A percentile compares a stretch with the other conserved stretches of the same genome.
These are phyloP conservation scores for Talaromyces sp. DNA, from an alignment of 2,329 filamentous ascomycete genomes.

Conservation along the genomic window DNA sequence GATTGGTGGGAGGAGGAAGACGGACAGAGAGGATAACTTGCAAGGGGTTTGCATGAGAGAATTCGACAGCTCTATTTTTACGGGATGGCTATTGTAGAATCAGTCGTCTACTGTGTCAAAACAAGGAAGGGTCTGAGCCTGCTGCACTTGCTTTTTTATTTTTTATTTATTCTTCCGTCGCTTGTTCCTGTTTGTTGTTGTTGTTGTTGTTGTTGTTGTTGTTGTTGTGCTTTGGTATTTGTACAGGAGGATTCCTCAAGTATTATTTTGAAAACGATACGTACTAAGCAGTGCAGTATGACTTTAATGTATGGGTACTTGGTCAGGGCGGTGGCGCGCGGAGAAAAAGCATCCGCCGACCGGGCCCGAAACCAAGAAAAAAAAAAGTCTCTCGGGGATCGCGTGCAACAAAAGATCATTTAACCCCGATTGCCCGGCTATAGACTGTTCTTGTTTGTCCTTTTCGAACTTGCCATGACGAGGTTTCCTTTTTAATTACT, in stretches of 20 bases:
- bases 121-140: not conserved
- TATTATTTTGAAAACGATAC: not conserved
- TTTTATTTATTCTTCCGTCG: not conserved
- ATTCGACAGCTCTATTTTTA: not conserved
- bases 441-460: not conserved
- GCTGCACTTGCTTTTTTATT: not conserved
- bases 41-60: not conserved
- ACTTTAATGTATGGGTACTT: too few species aligned
- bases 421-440: not conserved
- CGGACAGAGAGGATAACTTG: not conserved
- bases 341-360: not conserved
- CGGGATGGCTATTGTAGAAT: not conserved
- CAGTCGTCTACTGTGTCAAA: not conserved
- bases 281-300: not conserved
- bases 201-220: too few species aligned
- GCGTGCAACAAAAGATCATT: not conserved
- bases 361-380: not conserved
- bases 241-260: not conserved
- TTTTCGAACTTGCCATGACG: not conserved
- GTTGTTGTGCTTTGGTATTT: not conserved
- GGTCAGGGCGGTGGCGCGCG: not conserved
- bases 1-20: not conserved
- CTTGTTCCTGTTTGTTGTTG: too few species aligned
- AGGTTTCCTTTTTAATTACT: not conserved
- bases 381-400: not conserved